These are phyloP conservation scores for Trichoderma sp. DNA, from an alignment of 2,329 filamentous ascomycete species.

Conservation along the genomic window DNA sequence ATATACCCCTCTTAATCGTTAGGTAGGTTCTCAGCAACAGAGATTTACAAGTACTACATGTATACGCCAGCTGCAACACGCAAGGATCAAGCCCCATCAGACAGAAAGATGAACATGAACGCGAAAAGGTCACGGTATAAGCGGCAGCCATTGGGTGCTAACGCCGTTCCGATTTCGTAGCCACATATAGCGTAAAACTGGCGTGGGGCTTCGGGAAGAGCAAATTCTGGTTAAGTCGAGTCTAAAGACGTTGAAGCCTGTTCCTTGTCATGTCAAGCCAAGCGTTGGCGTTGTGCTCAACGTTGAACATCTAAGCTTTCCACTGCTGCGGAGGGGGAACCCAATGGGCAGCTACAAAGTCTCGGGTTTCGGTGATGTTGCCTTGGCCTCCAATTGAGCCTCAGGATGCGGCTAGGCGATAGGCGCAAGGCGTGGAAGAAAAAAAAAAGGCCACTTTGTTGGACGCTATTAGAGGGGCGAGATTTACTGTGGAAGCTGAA, in stretches of 20 bases:
- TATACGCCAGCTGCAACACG: not conserved
- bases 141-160: constrained; percentile 28
- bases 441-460: constrained; percentile 1
- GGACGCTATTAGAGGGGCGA: constrained; percentile 10
- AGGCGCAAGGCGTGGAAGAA: not conserved
- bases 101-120: constrained; percentile 12
- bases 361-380: constrained; percentile 24
- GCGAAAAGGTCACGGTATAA: constrained; percentile 28
- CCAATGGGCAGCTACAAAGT: not conserved
- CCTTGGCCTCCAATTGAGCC: not conserved
- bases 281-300: constrained; percentile 6
- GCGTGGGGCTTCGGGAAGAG: constrained; percentile 25
- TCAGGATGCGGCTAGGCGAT: not conserved
- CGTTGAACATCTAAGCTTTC: not conserved
- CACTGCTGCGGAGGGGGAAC: constrained; percentile 14
- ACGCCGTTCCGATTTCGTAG: constrained; percentile 23
- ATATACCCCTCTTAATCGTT: not conserved
- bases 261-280: constrained; percentile 16
- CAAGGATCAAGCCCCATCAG: constrained; percentile 11
- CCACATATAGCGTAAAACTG: constrained; percentile 15
- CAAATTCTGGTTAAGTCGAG: constrained; percentile 10
- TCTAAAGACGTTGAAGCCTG: constrained; percentile 11
- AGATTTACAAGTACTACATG: not conserved
- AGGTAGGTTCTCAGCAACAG: not conserved
- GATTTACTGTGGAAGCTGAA: not conserved